Evolutionary conservation across 352 stramenopile species (phyloP).

Genomic region (Pilasporangium apinafurcum): DNA sequence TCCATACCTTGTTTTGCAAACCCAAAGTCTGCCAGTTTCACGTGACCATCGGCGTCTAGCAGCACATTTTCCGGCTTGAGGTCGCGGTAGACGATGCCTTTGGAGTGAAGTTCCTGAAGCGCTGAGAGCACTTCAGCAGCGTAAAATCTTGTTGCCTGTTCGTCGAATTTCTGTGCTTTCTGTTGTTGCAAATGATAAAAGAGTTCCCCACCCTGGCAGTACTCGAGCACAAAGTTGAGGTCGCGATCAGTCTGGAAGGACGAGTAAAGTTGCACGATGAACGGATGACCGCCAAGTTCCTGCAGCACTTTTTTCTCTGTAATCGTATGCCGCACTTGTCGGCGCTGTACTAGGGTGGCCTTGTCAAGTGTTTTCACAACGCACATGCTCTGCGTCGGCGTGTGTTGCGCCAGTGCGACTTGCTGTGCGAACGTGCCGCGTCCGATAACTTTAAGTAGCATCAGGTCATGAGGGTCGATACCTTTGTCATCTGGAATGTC

Average conservation of each 20-base stretch:
- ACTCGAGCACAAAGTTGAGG: slow-evolving; percentile 82
- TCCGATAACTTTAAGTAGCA: slow-evolving; percentile 81
- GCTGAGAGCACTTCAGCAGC: slow-evolving; percentile 64
- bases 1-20: slow-evolving; percentile 74
- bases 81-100: slow-evolving; percentile 95
- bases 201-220: slow-evolving; percentile 77
- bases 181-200: slow-evolving; percentile 86
- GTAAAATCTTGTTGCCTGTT: slow-evolving; percentile 62
- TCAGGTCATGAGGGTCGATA: slow-evolving; percentile 63
- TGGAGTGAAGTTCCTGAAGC: slow-evolving; percentile 45
- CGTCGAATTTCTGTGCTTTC: slow-evolving; percentile 57
- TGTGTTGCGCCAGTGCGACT: slow-evolving; percentile 63
- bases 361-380: slow-evolving; percentile 84
- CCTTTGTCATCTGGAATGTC: not conserved
- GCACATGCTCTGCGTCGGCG: slow-evolving; percentile 44
- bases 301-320: slow-evolving; percentile 77
- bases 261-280: slow-evolving; percentile 71
- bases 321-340: slow-evolving; percentile 76
- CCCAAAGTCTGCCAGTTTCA: slow-evolving; percentile 81
- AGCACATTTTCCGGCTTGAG: slow-evolving; percentile 96
- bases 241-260: slow-evolving; percentile 72
- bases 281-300: slow-evolving; percentile 52
- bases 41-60: slow-evolving; percentile 64
- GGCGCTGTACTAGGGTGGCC: slow-evolving; percentile 58
- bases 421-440: slow-evolving; percentile 80